phyloP scores from a whole-genome alignment of 495 filamentous ascomycete species.

The Pyronema omphalodes region DNA sequence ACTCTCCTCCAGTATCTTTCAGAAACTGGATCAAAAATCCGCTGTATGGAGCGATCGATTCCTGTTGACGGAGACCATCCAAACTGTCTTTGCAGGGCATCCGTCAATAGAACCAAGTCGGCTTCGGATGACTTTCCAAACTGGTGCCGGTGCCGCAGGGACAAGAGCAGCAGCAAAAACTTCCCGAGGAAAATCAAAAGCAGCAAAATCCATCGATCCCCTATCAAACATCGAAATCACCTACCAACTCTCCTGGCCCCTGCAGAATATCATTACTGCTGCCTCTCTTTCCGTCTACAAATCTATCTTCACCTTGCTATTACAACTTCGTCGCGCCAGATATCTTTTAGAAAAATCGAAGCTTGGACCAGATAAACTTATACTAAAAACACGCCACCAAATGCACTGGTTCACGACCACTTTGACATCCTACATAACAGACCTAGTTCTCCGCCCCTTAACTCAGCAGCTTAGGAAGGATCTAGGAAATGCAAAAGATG shows the following conservation, averaged over 20 bases:
- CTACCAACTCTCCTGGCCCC: constrained; percentile 60
- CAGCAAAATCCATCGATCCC: constrained; percentile 14
- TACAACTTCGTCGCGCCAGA: constrained; percentile 59
- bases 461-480: constrained; percentile 33
- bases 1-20: constrained; percentile 54
- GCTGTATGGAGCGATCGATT: constrained; percentile 65
- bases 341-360: constrained; percentile 45
- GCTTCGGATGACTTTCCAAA: constrained; percentile 29
- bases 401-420: too few species aligned
- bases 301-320: constrained; percentile 49
- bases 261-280: constrained; percentile 61
- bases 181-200: constrained; percentile 33
- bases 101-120: constrained; percentile 37
- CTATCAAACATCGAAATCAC: constrained; percentile 39
- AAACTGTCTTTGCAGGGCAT: constrained; percentile 41
- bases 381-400: too few species aligned
- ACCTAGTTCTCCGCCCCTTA: constrained; percentile 45
- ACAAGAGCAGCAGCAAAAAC: too few species aligned
- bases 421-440: constrained; percentile 42
- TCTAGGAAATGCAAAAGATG: constrained; percentile 45
- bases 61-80: constrained; percentile 59
- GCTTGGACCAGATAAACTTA: too few species aligned
- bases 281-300: constrained; percentile 46
- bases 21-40: constrained; percentile 50
- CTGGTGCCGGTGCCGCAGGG: constrained; percentile 19